Percentiles rank a stretch among this genome's conserved stretches.
These are phyloP conservation scores for Fagopyrum esculentum DNA, from an alignment of 148 eudicot species.

Conservation along the genomic window DNA sequence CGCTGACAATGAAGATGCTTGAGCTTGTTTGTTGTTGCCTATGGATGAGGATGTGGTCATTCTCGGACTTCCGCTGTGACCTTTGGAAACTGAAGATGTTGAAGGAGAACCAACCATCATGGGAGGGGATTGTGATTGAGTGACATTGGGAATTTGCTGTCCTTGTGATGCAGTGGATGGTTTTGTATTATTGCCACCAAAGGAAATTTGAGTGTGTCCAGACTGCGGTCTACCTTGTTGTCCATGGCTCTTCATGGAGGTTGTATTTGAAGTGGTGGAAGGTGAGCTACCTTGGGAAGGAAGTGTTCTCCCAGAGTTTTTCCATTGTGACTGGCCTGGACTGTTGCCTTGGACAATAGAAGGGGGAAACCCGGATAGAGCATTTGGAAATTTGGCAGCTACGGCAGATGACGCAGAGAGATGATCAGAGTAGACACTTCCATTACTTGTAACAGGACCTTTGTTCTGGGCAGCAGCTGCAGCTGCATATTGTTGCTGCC, in stretches of 20 bases:
- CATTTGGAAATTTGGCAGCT: slow-evolving; percentile 50
- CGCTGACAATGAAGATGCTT: slow-evolving; percentile 47
- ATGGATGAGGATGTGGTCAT: slow-evolving; percentile 37
- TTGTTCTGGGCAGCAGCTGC: slow-evolving; percentile 44
- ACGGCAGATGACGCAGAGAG: slow-evolving; percentile 43
- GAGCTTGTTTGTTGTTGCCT: slow-evolving; percentile 50
- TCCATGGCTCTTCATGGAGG: slow-evolving; percentile 42
- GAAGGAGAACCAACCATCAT: slow-evolving; percentile 84
- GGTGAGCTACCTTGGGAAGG: slow-evolving; percentile 46
- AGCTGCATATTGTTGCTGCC: slow-evolving; percentile 33
- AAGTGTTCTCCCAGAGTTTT: slow-evolving; percentile 41
- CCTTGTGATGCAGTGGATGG: slow-evolving; percentile 43
- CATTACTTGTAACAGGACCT: slow-evolving; percentile 42
- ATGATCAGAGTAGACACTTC: slow-evolving; percentile 55
- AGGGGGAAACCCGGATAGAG: slow-evolving; percentile 42
- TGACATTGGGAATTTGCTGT: slow-evolving; percentile 33
- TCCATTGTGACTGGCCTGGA: slow-evolving; percentile 76
- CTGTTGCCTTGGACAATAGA: slow-evolving; percentile 49
- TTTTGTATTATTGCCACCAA: slow-evolving; percentile 55
- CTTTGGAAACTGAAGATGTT: slow-evolving; percentile 64
- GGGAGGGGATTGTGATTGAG: slow-evolving; percentile 58
- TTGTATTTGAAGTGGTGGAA: slow-evolving; percentile 34
- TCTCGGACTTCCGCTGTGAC: slow-evolving; percentile 85
- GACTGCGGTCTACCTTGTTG: slow-evolving; percentile 27
- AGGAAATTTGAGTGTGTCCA: slow-evolving; percentile 74